A percentile compares a stretch with the other conserved stretches of the same genome.
Evolutionary conservation across 2,329 filamentous ascomycete genomes (phyloP).

Genomic region (Ophiostoma ips): DNA sequence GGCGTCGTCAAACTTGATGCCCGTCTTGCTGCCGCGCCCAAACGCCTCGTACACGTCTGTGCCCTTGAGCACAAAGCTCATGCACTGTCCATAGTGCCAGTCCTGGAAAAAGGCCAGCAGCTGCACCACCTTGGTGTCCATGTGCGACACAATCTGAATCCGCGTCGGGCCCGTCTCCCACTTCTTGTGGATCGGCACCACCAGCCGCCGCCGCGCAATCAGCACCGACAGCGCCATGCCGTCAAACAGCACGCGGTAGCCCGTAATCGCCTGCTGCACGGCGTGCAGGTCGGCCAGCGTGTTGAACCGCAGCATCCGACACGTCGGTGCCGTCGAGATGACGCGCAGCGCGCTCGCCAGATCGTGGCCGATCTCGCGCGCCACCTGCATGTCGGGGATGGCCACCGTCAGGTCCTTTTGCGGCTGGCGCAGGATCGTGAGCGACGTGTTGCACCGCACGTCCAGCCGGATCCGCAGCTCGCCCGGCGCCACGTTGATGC

Average conservation of each 20-base stretch:
- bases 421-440: constrained; percentile 56
- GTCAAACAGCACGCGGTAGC: constrained; percentile 63
- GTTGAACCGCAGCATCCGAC: constrained; percentile 59
- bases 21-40: constrained; percentile 51
- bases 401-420: constrained; percentile 69
- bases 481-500: constrained; percentile 68
- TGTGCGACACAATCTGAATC: constrained; percentile 63
- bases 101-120: constrained; percentile 79
- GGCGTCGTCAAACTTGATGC: constrained; percentile 70
- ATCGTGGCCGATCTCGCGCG: constrained; percentile 47
- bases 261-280: constrained; percentile 69
- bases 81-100: constrained; percentile 72
- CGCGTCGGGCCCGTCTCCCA: constrained; percentile 75
- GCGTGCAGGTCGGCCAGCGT: constrained; percentile 55
- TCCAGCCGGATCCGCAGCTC: constrained; percentile 55
- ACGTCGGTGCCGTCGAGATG: constrained; percentile 43
- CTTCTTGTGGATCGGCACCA: constrained; percentile 87
- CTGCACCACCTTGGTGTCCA: constrained; percentile 56
- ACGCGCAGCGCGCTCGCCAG: constrained; percentile 50
- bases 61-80: constrained; percentile 76
- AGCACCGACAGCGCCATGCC: constrained; percentile 59
- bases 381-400: constrained; percentile 52
- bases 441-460: constrained; percentile 43
- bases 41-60: constrained; percentile 71
- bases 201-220: constrained; percentile 74